Conservation (phyloP, 2,329 filamentous ascomycete species). For the Botrytis aclada region DNA sequence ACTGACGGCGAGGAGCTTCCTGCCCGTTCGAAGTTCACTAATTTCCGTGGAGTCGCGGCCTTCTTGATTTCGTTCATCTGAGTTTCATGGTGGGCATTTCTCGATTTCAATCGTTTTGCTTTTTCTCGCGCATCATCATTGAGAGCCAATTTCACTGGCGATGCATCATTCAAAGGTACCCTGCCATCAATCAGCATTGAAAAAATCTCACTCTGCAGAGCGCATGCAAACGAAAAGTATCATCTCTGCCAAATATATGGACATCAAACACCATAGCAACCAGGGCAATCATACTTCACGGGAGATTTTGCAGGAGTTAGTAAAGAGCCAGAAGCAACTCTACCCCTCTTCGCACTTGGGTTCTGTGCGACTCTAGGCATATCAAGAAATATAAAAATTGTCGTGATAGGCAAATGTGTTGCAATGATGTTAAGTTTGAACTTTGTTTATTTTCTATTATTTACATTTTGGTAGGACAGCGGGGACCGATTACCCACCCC, state of each 20-base stretch:
- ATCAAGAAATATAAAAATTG: not conserved
- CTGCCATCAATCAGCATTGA: slow-evolving; percentile 44
- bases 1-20: slow-evolving; percentile 56
- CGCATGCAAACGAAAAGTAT: not conserved
- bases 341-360: slow-evolving; percentile 42
- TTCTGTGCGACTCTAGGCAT: slow-evolving; percentile 57
- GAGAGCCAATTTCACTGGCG: slow-evolving; percentile 64
- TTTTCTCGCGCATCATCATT: slow-evolving; percentile 96
- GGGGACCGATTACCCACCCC: not conserved
- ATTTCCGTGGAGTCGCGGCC: slow-evolving; percentile 70
- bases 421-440: not conserved
- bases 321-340: slow-evolving; percentile 41
- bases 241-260: slow-evolving; percentile 9
- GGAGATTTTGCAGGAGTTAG: slow-evolving; percentile 38
- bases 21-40: slow-evolving; percentile 55
- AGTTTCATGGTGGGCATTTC: slow-evolving; percentile 82
- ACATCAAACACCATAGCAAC: slow-evolving; percentile 14
- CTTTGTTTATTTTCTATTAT: slow-evolving; percentile 20
- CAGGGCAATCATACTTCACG: slow-evolving; percentile 34
- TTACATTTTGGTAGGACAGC: slow-evolving; percentile 9
- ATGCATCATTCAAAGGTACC: slow-evolving; percentile 95
- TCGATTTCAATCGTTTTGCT: slow-evolving; percentile 78
- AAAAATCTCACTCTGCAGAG: not conserved
- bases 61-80: slow-evolving; percentile 91
- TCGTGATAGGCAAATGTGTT: not conserved